Percentiles rank a stretch among this genome's conserved stretches.
Evolutionary conservation across 2,329 filamentous ascomycete genomes (phyloP).

Genomic region (Trichoderma cornu-damae): DNA sequence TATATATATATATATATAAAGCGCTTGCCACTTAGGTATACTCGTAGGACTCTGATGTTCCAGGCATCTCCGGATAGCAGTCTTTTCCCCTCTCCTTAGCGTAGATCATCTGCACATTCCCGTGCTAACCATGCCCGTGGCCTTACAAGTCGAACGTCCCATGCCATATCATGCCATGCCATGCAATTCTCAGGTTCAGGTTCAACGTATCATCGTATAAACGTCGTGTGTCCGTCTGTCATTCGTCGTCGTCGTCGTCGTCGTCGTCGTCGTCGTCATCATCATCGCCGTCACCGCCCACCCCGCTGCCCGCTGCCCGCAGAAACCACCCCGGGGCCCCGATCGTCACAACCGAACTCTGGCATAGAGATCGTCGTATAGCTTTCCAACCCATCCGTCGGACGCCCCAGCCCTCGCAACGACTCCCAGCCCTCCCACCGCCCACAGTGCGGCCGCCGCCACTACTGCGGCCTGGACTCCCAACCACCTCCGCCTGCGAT

Average conservation of each 20-base stretch:
- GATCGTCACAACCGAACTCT: conserved; percentile 29
- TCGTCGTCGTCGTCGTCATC: neutral
- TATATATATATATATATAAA: too few relatives aligned
- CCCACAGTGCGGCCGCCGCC: conserved; percentile 63
- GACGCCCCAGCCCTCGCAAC: conserved; percentile 66
- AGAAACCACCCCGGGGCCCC: neutral
- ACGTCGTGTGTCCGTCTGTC: conserved; percentile 8
- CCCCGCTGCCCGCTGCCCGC: neutral
- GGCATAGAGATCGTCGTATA: conserved; percentile 65
- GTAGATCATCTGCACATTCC: conserved; percentile 1
- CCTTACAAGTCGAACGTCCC: neutral
- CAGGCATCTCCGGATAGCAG: neutral
- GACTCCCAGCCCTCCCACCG: conserved; percentile 72
- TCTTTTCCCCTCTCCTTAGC: neutral
- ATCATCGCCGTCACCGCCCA: neutral
- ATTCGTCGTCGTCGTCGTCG: conserved; percentile 4
- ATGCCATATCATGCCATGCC: neutral
- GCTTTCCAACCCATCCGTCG: conserved; percentile 71
- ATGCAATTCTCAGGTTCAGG: too few relatives aligned
- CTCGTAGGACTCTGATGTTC: neutral
- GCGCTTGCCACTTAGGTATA: too few relatives aligned
- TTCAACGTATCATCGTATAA: neutral
- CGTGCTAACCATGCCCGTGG: neutral
- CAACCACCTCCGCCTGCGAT: conserved; percentile 63
- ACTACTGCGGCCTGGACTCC: conserved; percentile 61